Base-by-base conservation (phyloP, 139 green algal genomes). In the Chlorella sorokiniana region DNA sequence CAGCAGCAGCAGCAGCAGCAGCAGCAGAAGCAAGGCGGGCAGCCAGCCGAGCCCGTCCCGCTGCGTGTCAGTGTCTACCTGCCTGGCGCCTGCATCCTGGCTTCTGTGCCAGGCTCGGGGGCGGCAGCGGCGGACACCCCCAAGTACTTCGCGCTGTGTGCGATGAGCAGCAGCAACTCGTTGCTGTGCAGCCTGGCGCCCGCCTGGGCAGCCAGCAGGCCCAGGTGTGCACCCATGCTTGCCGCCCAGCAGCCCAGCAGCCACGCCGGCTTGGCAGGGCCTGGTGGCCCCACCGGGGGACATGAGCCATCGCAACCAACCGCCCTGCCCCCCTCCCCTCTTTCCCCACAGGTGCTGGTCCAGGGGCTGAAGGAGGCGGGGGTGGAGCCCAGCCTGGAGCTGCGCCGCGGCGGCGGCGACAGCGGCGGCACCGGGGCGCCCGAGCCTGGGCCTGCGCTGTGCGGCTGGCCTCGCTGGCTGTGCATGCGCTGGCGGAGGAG, bases 61-160 rank as follows among this genome's bases (percentile, higher is more conserved):
- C 31, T 79, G 35, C 73, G 52, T 4, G 25, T 69, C 20, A 27
- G 23, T 61, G 42, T 79, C 10, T 69, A 79, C 73, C 37, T 79
- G 52, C 51, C 73, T 1, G 73, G 35, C 5, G 73, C 38, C 3
- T 74, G 54, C 35, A 62, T 84, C 22, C 23, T 80, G 42, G 33
- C 33, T 14, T 56, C 41, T 22, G 69, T 67, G 16, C 71, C 52
- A 23, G 14, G 31, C 59, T 61, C 59, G 44, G 51, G 9, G 27
- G 67, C 81, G 56, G 64, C 48, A 25, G 44, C 56, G 45, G 40
- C 33, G 44, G 73, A n/a, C 54, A 62, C 41, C 52, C 73, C 54
- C 37, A 79, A 79, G 37, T 79, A 79, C 29, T 79, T 79, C 56
- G 54, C 54, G 8, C 20, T 68, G 9, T 52, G 41, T 64, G 73